Evolutionary conservation across 257 asterid species (phyloP).

Genomic region (Gardenia jasminoides): DNA sequence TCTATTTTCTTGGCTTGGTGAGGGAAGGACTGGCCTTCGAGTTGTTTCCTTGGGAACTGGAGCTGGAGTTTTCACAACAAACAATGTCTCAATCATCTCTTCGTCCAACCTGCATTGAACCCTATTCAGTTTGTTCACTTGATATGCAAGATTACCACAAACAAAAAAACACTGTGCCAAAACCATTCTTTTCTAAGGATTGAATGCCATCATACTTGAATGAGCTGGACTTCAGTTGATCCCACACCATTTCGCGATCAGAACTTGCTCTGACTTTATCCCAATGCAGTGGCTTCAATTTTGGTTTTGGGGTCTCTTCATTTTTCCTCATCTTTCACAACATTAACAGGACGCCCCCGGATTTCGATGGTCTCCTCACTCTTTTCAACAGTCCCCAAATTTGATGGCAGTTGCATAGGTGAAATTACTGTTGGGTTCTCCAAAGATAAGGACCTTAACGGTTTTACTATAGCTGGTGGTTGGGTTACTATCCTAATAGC

Average conservation of each 20-base stretch:
- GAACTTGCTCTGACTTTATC: slow-evolving; percentile 96
- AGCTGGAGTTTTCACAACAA: slow-evolving; percentile 61
- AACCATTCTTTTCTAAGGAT: background rate
- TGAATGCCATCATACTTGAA: slow-evolving; percentile 58
- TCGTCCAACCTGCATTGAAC: slow-evolving; percentile 71
- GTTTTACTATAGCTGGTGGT: slow-evolving; percentile 47
- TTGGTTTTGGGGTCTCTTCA: slow-evolving; percentile 69
- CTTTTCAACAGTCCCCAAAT: slow-evolving; percentile 26
- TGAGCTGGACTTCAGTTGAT: slow-evolving; percentile 86
- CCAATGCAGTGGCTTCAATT: slow-evolving; percentile 95
- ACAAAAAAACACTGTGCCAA: background rate
- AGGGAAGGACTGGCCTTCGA: slow-evolving; percentile 62
- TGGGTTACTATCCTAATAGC: slow-evolving; percentile 25
- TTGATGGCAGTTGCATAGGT: slow-evolving; percentile 57
- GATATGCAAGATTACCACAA: background rate
- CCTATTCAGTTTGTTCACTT: slow-evolving; percentile 1
- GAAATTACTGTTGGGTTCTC: slow-evolving; percentile 45
- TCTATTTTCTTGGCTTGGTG: slow-evolving; percentile 56
- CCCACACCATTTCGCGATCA: slow-evolving; percentile 97
- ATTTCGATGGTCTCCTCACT: slow-evolving; percentile 24
- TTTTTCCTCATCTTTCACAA: slow-evolving; percentile 39
- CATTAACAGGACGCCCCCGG: slow-evolving; percentile 18
- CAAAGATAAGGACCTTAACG: slow-evolving; percentile 45
- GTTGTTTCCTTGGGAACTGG: slow-evolving; percentile 56
- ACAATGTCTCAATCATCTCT: slow-evolving; percentile 95